Evolutionary conservation across 2,329 filamentous ascomycete species (phyloP).

Genomic region (Aspergillus novofumigatus): DNA sequence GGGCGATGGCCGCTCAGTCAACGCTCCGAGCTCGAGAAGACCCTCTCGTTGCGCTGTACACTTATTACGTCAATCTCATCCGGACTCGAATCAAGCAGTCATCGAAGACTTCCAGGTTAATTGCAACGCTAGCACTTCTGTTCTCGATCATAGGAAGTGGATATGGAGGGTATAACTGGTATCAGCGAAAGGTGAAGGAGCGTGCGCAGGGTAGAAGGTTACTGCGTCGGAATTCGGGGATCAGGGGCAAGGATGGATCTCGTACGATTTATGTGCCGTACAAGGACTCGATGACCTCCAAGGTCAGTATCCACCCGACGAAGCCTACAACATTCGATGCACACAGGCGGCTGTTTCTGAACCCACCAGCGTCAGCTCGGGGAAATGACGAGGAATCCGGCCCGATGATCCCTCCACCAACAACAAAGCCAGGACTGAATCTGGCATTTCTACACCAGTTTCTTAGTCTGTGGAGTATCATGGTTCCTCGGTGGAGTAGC

Average conservation of each 20-base stretch:
- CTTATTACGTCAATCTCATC: constrained; percentile 47
- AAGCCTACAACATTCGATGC: constrained; percentile 95
- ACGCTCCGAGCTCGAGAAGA: constrained; percentile 68
- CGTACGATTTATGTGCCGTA: constrained; percentile 94
- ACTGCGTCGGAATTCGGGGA: constrained; percentile 83
- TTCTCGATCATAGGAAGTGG: constrained; percentile 74
- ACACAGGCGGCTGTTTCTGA: constrained; percentile 86
- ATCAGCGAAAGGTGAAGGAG: constrained; percentile 68
- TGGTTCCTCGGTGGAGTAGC: constrained; percentile 92
- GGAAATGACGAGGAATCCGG: constrained; percentile 60
- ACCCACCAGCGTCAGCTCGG: constrained; percentile 79
- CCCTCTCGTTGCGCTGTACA: constrained; percentile 59
- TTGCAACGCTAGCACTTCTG: constrained; percentile 71
- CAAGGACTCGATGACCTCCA: constrained; percentile 69
- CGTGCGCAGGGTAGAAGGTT: constrained; percentile 77
- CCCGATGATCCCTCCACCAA: constrained; percentile 71
- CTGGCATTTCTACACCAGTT: constrained; percentile 96
- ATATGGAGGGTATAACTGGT: constrained; percentile 75
- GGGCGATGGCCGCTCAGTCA: constrained; percentile 77
- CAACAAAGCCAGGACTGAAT: constrained; percentile 91
- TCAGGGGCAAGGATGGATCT: constrained; percentile 90
- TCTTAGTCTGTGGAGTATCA: constrained; percentile 90
- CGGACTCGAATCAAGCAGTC: constrained; percentile 56
- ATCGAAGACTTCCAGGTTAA: constrained; percentile 66
- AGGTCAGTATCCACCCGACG: constrained; percentile 85